Conservation (phyloP, 345 rosid genomes). For the Citrus reticulata region DNA sequence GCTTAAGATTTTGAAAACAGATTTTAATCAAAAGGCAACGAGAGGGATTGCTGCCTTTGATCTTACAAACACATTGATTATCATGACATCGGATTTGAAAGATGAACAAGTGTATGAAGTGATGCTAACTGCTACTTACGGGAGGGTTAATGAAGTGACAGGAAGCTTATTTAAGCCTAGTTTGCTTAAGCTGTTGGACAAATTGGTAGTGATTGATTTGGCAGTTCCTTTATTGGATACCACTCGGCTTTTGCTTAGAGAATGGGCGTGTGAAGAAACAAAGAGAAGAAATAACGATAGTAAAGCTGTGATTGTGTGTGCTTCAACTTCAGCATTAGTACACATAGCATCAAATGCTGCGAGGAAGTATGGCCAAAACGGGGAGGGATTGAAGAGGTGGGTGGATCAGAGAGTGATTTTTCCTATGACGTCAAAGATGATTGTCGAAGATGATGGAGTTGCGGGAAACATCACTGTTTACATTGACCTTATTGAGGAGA, state of each 20-base stretch:
- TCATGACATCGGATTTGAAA: neutral
- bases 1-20: neutral
- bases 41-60: neutral
- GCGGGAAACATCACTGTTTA: neutral
- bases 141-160: neutral
- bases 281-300: neutral
- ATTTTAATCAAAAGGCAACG: neutral
- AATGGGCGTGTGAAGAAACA: neutral
- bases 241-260: neutral
- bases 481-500: neutral
- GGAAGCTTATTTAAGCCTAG: neutral
- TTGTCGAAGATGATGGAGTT: neutral
- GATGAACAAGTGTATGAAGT: neutral
- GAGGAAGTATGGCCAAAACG: neutral
- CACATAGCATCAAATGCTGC: neutral
- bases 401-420: conserved; percentile 1
- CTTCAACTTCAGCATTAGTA: neutral
- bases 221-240: neutral
- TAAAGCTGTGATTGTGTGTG: neutral
- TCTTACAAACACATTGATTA: neutral
- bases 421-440: neutral
- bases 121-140: neutral
- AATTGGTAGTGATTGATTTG: neutral
- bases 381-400: conserved; percentile 3
- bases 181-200: neutral